Evolutionary conservation across 192 early-diverging fungal genomes (phyloP).

Genomic region (Linnemannia schmuckeri): DNA sequence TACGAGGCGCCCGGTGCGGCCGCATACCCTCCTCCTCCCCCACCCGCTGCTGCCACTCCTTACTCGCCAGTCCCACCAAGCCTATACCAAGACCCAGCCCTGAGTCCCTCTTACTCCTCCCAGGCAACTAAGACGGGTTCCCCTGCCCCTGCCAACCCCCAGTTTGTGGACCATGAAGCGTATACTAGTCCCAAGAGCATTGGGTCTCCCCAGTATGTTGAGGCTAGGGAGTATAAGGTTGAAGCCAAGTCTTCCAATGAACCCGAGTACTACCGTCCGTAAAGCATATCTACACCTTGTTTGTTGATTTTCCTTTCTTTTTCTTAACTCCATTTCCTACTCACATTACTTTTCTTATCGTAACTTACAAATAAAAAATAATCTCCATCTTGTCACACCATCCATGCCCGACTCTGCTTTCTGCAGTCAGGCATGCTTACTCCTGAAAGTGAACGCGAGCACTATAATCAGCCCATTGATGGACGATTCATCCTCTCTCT

Average conservation of each 20-base stretch:
- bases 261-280: background rate
- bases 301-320: background rate
- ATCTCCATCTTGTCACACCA: too few relatives aligned
- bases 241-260: background rate
- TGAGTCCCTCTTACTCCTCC: background rate
- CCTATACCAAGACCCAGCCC: background rate
- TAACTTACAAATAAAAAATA: too few relatives aligned
- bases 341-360: too few relatives aligned
- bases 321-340: too few relatives aligned
- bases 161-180: background rate
- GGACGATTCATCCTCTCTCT: too few relatives aligned
- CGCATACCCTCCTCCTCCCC: background rate
- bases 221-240: background rate
- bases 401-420: too few relatives aligned
- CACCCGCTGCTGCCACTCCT: background rate
- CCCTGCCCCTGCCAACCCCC: background rate
- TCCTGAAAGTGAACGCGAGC: too few relatives aligned
- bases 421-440: too few relatives aligned
- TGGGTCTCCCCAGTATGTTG: background rate
- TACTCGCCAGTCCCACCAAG: background rate
- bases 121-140: background rate
- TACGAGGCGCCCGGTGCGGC: background rate
- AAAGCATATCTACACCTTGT: background rate
- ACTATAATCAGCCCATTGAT: too few relatives aligned
- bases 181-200: background rate